phyloP scores from a whole-genome alignment of 1,284 basidiomycete genomes.

The Moesziomyces globuligerus region DNA sequence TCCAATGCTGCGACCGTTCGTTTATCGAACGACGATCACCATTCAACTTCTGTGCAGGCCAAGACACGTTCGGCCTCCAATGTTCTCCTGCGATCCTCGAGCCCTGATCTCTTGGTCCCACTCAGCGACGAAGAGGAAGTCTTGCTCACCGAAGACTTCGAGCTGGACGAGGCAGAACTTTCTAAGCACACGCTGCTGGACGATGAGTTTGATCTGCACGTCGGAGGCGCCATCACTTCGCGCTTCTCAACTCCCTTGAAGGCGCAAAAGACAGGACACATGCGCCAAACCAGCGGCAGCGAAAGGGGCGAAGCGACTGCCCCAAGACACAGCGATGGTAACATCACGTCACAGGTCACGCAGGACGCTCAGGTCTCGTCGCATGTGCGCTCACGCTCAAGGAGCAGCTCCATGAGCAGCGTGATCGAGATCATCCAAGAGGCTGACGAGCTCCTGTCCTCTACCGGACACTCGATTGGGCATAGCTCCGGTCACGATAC shows the following conservation, averaged over 20 bases:
- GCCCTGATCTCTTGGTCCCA: slow-evolving; percentile 31
- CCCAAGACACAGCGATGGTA: no score
- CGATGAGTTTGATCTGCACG: slow-evolving; percentile 37
- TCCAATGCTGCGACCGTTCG: background rate
- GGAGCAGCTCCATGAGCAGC: slow-evolving; percentile 26
- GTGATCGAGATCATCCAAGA: slow-evolving; percentile 33
- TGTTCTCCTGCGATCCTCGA: slow-evolving; percentile 18
- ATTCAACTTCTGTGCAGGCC: background rate
- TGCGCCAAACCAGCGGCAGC: background rate
- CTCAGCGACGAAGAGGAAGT: slow-evolving; percentile 38
- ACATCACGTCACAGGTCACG: slow-evolving; percentile 1
- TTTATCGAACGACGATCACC: no score
- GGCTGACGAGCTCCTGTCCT: slow-evolving; percentile 38
- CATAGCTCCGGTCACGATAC: slow-evolving; percentile 31
- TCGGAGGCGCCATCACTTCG: slow-evolving; percentile 16
- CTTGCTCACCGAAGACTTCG: slow-evolving; percentile 28
- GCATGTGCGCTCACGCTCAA: slow-evolving; percentile 7
- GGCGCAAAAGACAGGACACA: background rate
- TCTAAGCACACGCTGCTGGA: slow-evolving; percentile 18
- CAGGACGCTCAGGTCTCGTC: slow-evolving; percentile 18
- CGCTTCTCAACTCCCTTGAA: slow-evolving; percentile 16
- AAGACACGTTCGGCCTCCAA: slow-evolving; percentile 1
- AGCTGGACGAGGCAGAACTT: slow-evolving; percentile 3
- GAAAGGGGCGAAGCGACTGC: no score
- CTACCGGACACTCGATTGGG: slow-evolving; percentile 30